Base-by-base conservation (phyloP, 345 rosid genomes). In the Citrus glauca region DNA sequence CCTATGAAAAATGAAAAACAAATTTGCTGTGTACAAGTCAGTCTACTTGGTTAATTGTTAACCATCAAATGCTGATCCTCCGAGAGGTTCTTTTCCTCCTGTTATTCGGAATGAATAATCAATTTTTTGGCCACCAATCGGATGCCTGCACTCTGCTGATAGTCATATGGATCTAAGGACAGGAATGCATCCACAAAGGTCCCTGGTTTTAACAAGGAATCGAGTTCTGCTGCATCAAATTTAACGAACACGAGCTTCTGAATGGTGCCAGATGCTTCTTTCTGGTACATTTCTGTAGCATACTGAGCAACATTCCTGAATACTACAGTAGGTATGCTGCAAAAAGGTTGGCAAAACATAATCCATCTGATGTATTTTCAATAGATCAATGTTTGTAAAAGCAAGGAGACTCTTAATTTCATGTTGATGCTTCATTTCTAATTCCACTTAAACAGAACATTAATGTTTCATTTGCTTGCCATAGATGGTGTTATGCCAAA, bases 61-160 rank as follows among this genome's bases (percentile, higher is more conserved):
- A 9, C 27, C 45, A 24, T 17, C 32, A 38, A 45, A 45, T 45
- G 69, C 5, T 53, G 30, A 74, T 28, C 22, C 17, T 27, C 35
- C n/a, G 7, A n/a, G 16, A 30, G 63, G 17, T 53, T 25, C 71
- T 4, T 64, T 30, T 16, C 42, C 48, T 53, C 38, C 42, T 53
- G 63, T 74, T 70, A 69, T 63, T 84, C 35, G 2, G 81, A 79
- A 76, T 83, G 79, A 74, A 95, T 79, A 74, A 92, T 74, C 83
- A 93, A 33, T 72, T 89, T 89, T 78, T 89, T 88, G 0, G 91
- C 92, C 69, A 91, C 88, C 25, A 91, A 78, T 35, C 93, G 88
- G 59, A 95, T 90, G 69, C 99, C 99, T 28, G 97, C 91, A 70
- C 40, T 80, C 78, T 85, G 92, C 76, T 84, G 94, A 83, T 86